A percentile compares a stretch with the other conserved stretches of the same genome.
Evolutionary conservation across 306 rosid genomes (phyloP).

Genomic region (Vachellia collinsii): DNA sequence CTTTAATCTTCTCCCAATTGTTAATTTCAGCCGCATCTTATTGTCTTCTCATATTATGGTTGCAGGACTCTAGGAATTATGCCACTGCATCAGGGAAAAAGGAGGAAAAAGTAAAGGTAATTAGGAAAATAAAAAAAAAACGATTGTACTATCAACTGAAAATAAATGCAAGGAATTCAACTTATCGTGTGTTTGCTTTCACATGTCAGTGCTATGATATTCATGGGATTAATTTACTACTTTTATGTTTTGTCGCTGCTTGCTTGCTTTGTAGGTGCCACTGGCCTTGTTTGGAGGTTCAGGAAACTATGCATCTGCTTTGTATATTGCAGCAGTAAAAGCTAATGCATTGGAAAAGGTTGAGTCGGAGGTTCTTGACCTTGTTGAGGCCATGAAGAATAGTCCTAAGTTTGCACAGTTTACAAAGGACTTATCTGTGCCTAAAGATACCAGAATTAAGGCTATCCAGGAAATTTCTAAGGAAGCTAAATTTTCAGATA

Average conservation of each 20-base stretch:
- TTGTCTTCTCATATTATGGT: constrained; percentile 28
- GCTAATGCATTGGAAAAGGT: constrained; percentile 71
- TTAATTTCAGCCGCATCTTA: neutral
- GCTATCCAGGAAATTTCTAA: constrained; percentile 57
- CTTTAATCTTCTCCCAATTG: constrained; percentile 18
- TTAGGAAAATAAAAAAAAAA: neutral
- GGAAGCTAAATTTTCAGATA: constrained; percentile 75
- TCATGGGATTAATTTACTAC: constrained; percentile 1
- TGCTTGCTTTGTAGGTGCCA: constrained; percentile 64
- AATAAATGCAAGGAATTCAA: constrained; percentile 7
- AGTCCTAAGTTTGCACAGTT: constrained; percentile 63
- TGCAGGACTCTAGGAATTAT: constrained; percentile 70
- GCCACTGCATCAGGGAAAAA: constrained; percentile 57
- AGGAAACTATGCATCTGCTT: constrained; percentile 94
- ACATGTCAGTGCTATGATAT: constrained; percentile 17
- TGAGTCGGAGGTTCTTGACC: constrained; percentile 67
- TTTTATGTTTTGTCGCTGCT: constrained; percentile 13
- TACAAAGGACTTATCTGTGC: constrained; percentile 66
- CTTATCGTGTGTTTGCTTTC: neutral
- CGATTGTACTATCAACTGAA: neutral
- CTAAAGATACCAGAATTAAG: constrained; percentile 57
- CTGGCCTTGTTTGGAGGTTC: constrained; percentile 85
- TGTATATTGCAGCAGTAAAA: constrained; percentile 81
- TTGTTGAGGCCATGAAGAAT: constrained; percentile 62
- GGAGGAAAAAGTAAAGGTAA: constrained; percentile 72